phyloP scores from a whole-genome alignment of 495 filamentous ascomycete genomes.

The Ramalina intermedia region DNA sequence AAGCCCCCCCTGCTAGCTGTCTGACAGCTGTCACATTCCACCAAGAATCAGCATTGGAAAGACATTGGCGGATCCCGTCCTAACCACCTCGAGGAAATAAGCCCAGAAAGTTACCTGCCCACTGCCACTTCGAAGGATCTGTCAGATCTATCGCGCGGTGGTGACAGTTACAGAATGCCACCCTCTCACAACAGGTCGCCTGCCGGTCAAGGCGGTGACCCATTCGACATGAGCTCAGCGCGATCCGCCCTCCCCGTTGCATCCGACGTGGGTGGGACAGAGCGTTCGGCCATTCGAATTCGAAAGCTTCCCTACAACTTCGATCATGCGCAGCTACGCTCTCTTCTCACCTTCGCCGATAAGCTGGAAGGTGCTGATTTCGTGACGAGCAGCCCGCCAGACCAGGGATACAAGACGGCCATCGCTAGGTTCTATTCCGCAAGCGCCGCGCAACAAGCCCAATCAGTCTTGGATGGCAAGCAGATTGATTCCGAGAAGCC shows the following conservation, averaged over 20 bases:
- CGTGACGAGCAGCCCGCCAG: conserved; percentile 45
- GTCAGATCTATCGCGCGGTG: neutral
- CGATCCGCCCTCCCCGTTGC: conserved; percentile 6
- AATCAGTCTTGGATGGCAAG: conserved; percentile 65
- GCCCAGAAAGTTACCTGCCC: neutral
- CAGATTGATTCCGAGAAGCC: conserved; percentile 58
- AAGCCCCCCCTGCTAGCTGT: neutral
- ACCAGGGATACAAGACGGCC: conserved; percentile 58
- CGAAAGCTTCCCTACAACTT: conserved; percentile 64
- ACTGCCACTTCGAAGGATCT: neutral
- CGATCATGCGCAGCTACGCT: conserved; percentile 53
- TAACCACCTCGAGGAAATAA: too few species aligned
- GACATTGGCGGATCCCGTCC: too few species aligned
- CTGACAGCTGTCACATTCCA: neutral
- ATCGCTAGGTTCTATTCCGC: conserved; percentile 59
- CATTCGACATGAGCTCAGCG: conserved; percentile 12
- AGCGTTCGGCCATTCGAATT: conserved; percentile 43
- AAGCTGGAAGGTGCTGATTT: conserved; percentile 65
- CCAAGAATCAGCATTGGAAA: too few species aligned
- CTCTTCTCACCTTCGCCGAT: conserved; percentile 77
- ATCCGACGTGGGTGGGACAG: conserved; percentile 5
- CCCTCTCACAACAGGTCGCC: conserved; percentile 14
- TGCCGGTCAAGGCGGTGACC: conserved; percentile 11
- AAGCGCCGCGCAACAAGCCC: conserved; percentile 62
- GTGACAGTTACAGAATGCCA: conserved; percentile 1